These are phyloP conservation scores for Salicornia ramosissima DNA, from an alignment of 148 eudicot species.

Conservation along the genomic window DNA sequence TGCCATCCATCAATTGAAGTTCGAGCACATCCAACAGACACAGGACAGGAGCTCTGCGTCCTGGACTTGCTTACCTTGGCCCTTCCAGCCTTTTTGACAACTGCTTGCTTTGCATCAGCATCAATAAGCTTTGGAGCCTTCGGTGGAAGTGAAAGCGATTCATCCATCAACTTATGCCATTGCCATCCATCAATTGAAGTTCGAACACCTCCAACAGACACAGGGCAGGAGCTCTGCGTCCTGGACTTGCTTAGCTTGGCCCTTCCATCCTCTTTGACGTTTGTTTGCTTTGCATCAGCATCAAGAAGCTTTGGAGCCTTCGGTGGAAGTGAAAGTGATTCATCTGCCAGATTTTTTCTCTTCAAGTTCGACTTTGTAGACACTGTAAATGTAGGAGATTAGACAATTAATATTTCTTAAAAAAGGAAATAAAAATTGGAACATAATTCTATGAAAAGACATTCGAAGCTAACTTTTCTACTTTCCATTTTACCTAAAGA, in stretches of 20 bases:
- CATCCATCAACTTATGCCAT: no score
- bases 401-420: no score
- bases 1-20: constrained; percentile 89
- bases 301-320: constrained; percentile 41
- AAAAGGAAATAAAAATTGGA: no score
- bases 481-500: background rate
- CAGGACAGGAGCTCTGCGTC: constrained; percentile 44
- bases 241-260: constrained; percentile 34
- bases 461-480: background rate
- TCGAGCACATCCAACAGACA: constrained; percentile 85
- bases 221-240: constrained; percentile 44
- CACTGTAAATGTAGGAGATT: constrained; percentile 32
- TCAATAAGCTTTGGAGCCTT: constrained; percentile 41
- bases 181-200: constrained; percentile 89
- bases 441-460: background rate
- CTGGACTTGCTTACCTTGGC: constrained; percentile 34
- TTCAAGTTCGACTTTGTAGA: constrained; percentile 41
- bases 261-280: constrained; percentile 29
- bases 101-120: constrained; percentile 35
- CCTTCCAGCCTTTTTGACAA: constrained; percentile 29
- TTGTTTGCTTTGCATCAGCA: constrained; percentile 34
- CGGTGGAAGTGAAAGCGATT: no score
- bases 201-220: constrained; percentile 84
- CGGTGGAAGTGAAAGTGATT: constrained; percentile 27
- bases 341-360: constrained; percentile 48